phyloP scores from a whole-genome alignment of 805 yeast species.

The Saccharomycopsis capsularis region DNA sequence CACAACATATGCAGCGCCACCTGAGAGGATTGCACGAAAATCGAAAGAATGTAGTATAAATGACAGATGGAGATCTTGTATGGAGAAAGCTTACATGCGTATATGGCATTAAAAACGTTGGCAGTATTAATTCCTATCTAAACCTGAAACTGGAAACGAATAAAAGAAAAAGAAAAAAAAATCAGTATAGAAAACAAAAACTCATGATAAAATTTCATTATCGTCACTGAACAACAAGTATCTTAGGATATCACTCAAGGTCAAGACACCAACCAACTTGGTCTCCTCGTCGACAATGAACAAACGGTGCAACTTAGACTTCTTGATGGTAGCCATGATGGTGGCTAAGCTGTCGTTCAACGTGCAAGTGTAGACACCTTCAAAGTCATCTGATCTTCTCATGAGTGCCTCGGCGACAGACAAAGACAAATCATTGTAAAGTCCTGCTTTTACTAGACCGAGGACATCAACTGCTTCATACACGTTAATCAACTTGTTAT shows the following conservation, averaged over 20 bases:
- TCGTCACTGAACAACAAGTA: slow-evolving; percentile 65
- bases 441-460: slow-evolving; percentile 88
- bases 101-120: too few species aligned
- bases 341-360: slow-evolving; percentile 78
- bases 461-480: slow-evolving; percentile 95
- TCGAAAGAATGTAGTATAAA: too few species aligned
- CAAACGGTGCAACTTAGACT: slow-evolving; percentile 83
- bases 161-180: background rate
- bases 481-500: slow-evolving; percentile 66
- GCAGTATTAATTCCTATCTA: too few species aligned
- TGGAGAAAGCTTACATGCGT: too few species aligned
- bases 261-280: slow-evolving; percentile 71
- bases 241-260: slow-evolving; percentile 83
- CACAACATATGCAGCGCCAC: too few species aligned
- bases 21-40: too few species aligned
- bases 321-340: slow-evolving; percentile 86
- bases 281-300: slow-evolving; percentile 87
- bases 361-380: slow-evolving; percentile 96
- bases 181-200: background rate
- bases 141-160: background rate
- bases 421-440: slow-evolving; percentile 80
- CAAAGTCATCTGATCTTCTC: slow-evolving; percentile 92
- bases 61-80: too few species aligned
- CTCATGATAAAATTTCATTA: slow-evolving; percentile 3
- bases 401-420: slow-evolving; percentile 94